Conservation (phyloP, 768 basidiomycete genomes). For the Russula vinacea region DNA sequence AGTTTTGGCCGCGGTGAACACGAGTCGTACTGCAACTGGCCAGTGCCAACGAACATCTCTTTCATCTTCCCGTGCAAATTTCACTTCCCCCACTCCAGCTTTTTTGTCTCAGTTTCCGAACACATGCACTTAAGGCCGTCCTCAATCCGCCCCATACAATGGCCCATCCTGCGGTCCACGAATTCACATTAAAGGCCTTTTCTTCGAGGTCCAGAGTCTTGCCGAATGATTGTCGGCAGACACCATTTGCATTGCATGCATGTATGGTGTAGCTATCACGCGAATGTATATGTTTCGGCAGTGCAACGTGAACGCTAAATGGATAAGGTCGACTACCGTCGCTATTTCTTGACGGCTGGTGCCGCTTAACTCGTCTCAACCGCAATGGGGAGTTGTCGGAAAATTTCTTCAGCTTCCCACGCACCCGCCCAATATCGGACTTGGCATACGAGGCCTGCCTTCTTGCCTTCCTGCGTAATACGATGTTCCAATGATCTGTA, state of each 20-base stretch:
- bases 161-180: slow-evolving; percentile 18
- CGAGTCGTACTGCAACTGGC: neutral
- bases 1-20: slow-evolving; percentile 69
- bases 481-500: slow-evolving; percentile 75
- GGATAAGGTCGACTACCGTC: slow-evolving; percentile 3
- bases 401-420: slow-evolving; percentile 93
- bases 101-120: slow-evolving; percentile 3
- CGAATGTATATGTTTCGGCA: slow-evolving; percentile 31
- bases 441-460: slow-evolving; percentile 62
- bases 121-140: slow-evolving; percentile 16
- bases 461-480: slow-evolving; percentile 66
- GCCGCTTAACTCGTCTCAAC: slow-evolving; percentile 8
- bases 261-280: slow-evolving; percentile 29
- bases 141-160: slow-evolving; percentile 15
- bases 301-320: slow-evolving; percentile 13
- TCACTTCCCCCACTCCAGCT: slow-evolving; percentile 11
- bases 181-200: slow-evolving; percentile 12
- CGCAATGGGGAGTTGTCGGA: slow-evolving; percentile 35
- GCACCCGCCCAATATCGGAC: slow-evolving; percentile 89
- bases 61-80: slow-evolving; percentile 25
- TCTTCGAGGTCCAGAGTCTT: slow-evolving; percentile 5
- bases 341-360: too few species aligned
- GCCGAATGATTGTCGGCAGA: slow-evolving; percentile 25
- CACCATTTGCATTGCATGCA: slow-evolving; percentile 21
- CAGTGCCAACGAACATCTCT: slow-evolving; percentile 18